These are phyloP conservation scores for Backusella liffmaniae DNA, from an alignment of 192 early-diverging fungal species.

Conservation along the genomic window DNA sequence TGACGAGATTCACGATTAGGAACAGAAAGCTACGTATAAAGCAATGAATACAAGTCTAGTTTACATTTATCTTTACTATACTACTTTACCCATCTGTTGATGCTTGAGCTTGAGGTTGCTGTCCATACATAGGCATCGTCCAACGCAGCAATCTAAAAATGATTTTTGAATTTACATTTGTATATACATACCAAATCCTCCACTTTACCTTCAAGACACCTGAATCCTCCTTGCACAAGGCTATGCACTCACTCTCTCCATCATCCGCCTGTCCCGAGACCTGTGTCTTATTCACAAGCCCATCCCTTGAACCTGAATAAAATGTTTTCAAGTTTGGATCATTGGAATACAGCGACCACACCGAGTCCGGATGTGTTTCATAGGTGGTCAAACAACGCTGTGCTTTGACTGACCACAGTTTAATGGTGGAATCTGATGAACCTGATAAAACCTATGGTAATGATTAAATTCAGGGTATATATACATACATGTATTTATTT, in stretches of 20 bases:
- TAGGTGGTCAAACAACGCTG: conserved; percentile 88
- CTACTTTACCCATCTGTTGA: conserved; percentile 74
- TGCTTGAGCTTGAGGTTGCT: conserved; percentile 76
- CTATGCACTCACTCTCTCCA: conserved; percentile 72
- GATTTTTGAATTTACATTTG: neutral
- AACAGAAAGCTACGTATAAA: conserved; percentile 26
- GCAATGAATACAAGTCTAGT: neutral
- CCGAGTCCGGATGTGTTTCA: conserved; percentile 81
- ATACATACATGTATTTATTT: too few species aligned
- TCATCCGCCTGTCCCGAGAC: conserved; percentile 49
- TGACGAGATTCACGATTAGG: neutral
- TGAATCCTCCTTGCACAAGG: conserved; percentile 79
- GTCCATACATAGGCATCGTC: conserved; percentile 90
- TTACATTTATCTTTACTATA: neutral
- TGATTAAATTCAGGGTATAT: too few species aligned
- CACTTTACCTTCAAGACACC: conserved; percentile 62
- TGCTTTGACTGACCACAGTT: conserved; percentile 89
- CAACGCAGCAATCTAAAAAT: conserved; percentile 65
- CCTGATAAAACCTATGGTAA: conserved; percentile 70
- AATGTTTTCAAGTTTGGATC: conserved; percentile 87
- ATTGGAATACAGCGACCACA: conserved; percentile 87
- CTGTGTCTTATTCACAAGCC: conserved; percentile 82
- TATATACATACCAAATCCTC: neutral
- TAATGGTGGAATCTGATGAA: conserved; percentile 93
- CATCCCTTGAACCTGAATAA: conserved; percentile 91